Percentiles rank a stretch among this genome's conserved stretches.
These are phyloP conservation scores for Amanita rimosa DNA, from an alignment of 768 basidiomycete genomes.

Conservation along the genomic window DNA sequence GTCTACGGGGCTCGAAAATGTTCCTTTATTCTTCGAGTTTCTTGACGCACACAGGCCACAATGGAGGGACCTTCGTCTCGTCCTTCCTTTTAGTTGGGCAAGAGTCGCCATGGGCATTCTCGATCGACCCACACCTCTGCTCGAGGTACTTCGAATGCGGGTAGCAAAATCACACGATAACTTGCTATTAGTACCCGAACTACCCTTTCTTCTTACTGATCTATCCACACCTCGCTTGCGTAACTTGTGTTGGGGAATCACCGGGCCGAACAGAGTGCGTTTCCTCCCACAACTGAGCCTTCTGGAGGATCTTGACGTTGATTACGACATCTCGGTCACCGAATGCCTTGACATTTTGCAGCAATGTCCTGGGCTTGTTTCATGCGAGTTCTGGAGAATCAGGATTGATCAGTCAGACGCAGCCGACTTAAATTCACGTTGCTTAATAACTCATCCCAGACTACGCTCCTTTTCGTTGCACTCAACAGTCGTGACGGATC, in stretches of 20 bases:
- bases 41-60: slow-evolving; percentile 8
- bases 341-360: slow-evolving; percentile 7
- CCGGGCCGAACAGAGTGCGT: neutral
- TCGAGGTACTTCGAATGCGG: slow-evolving; percentile 10
- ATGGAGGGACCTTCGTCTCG: slow-evolving; percentile 12
- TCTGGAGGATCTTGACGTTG: slow-evolving; percentile 7
- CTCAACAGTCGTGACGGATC: neutral
- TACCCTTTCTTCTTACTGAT: slow-evolving; percentile 2
- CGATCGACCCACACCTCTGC: slow-evolving; percentile 8
- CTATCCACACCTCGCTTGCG: slow-evolving; percentile 4
- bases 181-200: neutral
- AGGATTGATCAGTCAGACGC: neutral
- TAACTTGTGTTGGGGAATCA: neutral
- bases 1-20: slow-evolving; percentile 11
- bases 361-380: slow-evolving; percentile 5
- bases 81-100: slow-evolving; percentile 5
- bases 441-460: neutral
- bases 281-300: slow-evolving; percentile 1
- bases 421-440: neutral
- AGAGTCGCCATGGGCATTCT: slow-evolving; percentile 7
- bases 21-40: slow-evolving; percentile 6
- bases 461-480: slow-evolving; percentile 3
- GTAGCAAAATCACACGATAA: neutral
- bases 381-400: slow-evolving; percentile 8
- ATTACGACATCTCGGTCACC: slow-evolving; percentile 5